These are phyloP conservation scores for Pugionium dolabratum DNA, from an alignment of 345 rosid species.

Conservation along the genomic window DNA sequence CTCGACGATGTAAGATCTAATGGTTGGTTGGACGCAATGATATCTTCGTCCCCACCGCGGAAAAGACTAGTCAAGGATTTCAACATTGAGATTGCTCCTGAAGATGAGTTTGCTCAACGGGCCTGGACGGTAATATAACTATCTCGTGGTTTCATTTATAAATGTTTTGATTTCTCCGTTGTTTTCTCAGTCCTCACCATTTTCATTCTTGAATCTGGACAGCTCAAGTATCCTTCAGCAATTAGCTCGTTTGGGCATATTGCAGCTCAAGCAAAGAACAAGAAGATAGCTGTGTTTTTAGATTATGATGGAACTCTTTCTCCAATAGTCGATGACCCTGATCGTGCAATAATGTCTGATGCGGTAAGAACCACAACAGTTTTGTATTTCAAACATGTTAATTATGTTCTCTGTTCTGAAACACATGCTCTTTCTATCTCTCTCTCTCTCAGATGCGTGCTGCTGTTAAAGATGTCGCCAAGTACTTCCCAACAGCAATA, in stretches of 20 bases:
- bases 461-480: constrained; percentile 74
- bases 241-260: constrained; percentile 64
- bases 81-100: constrained; percentile 52
- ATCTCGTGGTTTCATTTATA: constrained; percentile 13
- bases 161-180: neutral
- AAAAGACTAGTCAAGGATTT: constrained; percentile 69
- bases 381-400: neutral
- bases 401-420: neutral
- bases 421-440: neutral
- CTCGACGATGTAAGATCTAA: constrained; percentile 84
- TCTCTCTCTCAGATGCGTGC: constrained; percentile 72
- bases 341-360: constrained; percentile 77
- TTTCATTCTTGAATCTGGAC: constrained; percentile 27
- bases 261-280: constrained; percentile 58
- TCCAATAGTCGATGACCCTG: constrained; percentile 97
- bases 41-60: constrained; percentile 91
- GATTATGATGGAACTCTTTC: constrained; percentile 98
- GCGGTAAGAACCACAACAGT: constrained; percentile 48
- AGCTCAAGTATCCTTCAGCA: constrained; percentile 92
- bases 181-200: neutral
- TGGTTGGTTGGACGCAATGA: constrained; percentile 96
- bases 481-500: constrained; percentile 85
- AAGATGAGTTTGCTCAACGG: constrained; percentile 63
- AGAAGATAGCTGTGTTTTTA: constrained; percentile 79
- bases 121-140: constrained; percentile 70